Evolutionary conservation across 75 land plant species (phyloP).

Genomic region (Cunninghamia lanceolata): DNA sequence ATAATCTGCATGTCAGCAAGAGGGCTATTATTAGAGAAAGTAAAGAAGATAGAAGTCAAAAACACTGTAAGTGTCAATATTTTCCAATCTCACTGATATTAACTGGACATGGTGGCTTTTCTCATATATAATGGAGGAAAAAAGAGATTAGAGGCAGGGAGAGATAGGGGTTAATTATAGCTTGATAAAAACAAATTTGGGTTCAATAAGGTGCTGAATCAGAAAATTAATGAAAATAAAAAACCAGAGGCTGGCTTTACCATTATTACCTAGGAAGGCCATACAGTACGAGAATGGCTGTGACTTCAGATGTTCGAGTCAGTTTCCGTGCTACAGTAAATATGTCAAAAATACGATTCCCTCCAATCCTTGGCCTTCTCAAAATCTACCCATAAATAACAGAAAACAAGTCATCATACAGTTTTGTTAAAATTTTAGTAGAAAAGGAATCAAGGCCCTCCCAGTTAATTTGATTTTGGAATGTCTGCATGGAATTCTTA

Average conservation of each 20-base stretch:
- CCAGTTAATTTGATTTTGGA: neutral
- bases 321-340: constrained; percentile 65
- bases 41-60: neutral
- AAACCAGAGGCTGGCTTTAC: neutral
- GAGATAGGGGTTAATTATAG: neutral
- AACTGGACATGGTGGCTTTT: neutral
- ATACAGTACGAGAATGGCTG: constrained; percentile 92
- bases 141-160: neutral
- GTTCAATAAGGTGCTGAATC: neutral
- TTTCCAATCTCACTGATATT: neutral
- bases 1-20: constrained; percentile 46
- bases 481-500: constrained; percentile 29
- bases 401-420: neutral
- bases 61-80: neutral
- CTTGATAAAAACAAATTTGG: constrained; percentile 4
- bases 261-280: constrained; percentile 86
- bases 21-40: neutral
- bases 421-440: neutral
- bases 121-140: neutral
- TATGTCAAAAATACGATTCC: constrained; percentile 55
- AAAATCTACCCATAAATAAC: constrained; percentile 34
- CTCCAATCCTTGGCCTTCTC: constrained; percentile 61
- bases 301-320: constrained; percentile 84
- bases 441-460: neutral
- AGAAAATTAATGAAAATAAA: neutral